These are phyloP conservation scores for Fragaria iinumae DNA, from an alignment of 306 rosid genomes.

Conservation along the genomic window DNA sequence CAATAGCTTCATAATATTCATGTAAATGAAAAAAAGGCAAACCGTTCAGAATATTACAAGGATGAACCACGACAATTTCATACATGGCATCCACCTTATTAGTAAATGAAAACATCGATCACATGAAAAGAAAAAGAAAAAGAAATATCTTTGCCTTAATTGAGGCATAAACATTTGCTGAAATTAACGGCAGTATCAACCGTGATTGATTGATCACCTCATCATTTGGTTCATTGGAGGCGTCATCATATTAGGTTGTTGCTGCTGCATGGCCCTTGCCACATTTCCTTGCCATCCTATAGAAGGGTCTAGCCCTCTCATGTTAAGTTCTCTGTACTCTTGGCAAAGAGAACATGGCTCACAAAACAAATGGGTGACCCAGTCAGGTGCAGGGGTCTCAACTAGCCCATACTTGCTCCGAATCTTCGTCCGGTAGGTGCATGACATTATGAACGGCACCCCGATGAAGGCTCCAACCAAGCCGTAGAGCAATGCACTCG, in stretches of 20 bases:
- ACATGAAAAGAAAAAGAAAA: not conserved
- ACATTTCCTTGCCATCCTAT: conserved; percentile 23
- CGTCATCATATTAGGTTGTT: conserved; percentile 5
- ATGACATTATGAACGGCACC: conserved; percentile 26
- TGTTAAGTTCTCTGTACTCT: conserved; percentile 24
- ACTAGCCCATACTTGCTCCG: conserved; percentile 17
- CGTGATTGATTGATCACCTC: not conserved
- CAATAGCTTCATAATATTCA: not conserved
- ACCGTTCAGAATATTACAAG: too few species aligned
- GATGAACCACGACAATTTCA: too few species aligned
- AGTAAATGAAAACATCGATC: not conserved
- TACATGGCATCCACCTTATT: not conserved
- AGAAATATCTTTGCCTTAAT: not conserved
- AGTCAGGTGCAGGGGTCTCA: conserved; percentile 25
- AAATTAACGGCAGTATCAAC: not conserved
- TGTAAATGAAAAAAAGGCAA: too few species aligned
- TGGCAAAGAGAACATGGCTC: conserved; percentile 16
- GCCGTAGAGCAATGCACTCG: conserved; percentile 20
- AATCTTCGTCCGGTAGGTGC: conserved; percentile 25
- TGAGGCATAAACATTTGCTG: conserved; percentile 4
- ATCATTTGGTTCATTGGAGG: conserved; percentile 12
- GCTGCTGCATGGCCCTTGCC: conserved; percentile 11
- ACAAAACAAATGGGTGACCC: conserved; percentile 17
- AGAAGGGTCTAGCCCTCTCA: conserved; percentile 25
- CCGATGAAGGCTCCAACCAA: conserved; percentile 3